Conservation (phyloP, 257 asterid genomes). For the Solanum paucissectum region DNA sequence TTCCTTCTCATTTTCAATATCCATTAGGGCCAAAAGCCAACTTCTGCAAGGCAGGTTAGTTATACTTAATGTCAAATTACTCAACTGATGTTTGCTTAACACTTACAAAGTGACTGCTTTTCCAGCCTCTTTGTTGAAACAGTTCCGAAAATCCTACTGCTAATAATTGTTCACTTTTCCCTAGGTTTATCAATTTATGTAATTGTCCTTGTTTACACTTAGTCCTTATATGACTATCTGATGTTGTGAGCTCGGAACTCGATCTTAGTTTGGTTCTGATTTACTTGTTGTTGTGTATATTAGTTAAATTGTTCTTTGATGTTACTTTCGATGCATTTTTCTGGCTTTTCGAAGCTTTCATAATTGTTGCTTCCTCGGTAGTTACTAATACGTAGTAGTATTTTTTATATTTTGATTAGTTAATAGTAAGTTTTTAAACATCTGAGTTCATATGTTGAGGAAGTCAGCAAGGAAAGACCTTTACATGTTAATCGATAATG, state of each 20-base stretch:
- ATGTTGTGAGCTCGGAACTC: neutral
- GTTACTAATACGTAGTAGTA: neutral
- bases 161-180: neutral
- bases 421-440: neutral
- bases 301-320: neutral
- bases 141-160: neutral
- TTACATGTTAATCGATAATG: neutral
- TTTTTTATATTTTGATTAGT: neutral
- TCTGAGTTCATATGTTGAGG: neutral
- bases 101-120: neutral
- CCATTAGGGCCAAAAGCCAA: slow-evolving; percentile 17
- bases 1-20: too few species aligned
- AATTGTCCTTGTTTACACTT: neutral
- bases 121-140: neutral
- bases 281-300: neutral
- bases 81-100: neutral
- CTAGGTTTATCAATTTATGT: neutral
- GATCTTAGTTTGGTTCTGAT: neutral
- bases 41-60: slow-evolving; percentile 89
- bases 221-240: neutral
- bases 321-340: neutral
- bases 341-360: neutral
- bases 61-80: neutral
- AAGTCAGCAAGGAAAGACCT: neutral
- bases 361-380: neutral